phyloP scores from a whole-genome alignment of 2,329 filamentous ascomycete species.

The Ascosphaera pollenicola region DNA sequence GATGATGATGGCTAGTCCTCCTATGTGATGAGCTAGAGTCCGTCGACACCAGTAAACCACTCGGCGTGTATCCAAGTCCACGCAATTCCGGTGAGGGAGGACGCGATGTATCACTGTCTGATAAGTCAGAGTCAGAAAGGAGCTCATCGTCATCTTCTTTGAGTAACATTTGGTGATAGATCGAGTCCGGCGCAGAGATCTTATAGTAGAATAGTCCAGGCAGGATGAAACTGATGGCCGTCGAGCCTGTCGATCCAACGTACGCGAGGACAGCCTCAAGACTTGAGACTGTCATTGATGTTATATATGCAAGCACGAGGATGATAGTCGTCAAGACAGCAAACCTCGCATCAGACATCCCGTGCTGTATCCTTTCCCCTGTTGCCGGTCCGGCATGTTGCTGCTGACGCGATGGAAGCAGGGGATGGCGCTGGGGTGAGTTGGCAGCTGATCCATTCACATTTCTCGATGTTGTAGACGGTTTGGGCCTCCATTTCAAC shows the following conservation, averaged over 20 bases:
- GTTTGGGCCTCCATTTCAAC: constrained; percentile 61
- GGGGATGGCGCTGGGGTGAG: constrained; percentile 22
- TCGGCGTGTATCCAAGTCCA: constrained; percentile 11
- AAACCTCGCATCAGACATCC: constrained; percentile 74
- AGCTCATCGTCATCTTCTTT: constrained; percentile 66
- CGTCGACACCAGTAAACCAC: constrained; percentile 25
- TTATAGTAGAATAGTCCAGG: constrained; percentile 97
- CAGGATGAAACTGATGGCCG: constrained; percentile 90
- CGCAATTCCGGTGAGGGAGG: no score
- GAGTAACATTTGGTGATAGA: constrained; percentile 62
- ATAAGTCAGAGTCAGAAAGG: constrained; percentile 19
- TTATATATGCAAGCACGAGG: constrained; percentile 63
- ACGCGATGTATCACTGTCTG: constrained; percentile 12
- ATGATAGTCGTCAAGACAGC: constrained; percentile 73
- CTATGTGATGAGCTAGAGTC: constrained; percentile 34
- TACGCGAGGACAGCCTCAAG: constrained; percentile 85
- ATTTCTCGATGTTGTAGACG: constrained; percentile 17
- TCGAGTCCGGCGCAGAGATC: constrained; percentile 74
- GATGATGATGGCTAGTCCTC: constrained; percentile 41
- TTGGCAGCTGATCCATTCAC: no score
- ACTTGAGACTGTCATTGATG: constrained; percentile 74
- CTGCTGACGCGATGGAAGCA: constrained; percentile 12
- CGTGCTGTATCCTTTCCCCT: no score
- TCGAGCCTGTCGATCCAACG: constrained; percentile 83
- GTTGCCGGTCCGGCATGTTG: constrained; percentile 24